A percentile compares a stretch with the other conserved stretches of the same genome.
These are phyloP conservation scores for Diplocarpon mali DNA, from an alignment of 2,329 filamentous ascomycete species.

Conservation along the genomic window DNA sequence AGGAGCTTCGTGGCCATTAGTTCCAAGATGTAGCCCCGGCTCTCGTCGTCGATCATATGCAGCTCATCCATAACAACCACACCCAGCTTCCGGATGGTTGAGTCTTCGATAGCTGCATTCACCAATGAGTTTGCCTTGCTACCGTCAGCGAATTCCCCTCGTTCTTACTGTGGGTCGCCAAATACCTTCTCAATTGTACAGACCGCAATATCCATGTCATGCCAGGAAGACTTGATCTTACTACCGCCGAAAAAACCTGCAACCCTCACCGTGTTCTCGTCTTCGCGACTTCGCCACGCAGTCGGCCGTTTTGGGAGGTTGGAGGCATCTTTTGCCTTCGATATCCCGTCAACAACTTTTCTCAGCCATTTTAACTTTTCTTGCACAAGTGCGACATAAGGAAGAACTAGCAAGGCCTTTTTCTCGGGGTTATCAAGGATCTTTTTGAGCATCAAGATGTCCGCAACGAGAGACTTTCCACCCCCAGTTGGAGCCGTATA, in stretches of 20 bases:
- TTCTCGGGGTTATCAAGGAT: conserved; percentile 50
- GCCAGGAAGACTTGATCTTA: conserved; percentile 54
- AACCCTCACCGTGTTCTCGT: conserved; percentile 50
- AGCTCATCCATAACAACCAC: conserved; percentile 65
- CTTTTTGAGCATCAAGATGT: conserved; percentile 61
- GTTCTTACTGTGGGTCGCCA: background rate
- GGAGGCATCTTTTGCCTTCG: conserved; percentile 18
- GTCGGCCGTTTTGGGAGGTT: conserved; percentile 21
- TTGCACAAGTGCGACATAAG: conserved; percentile 70
- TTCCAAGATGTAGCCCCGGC: conserved; percentile 67
- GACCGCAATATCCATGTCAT: conserved; percentile 65
- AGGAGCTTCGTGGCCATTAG: conserved; percentile 9
- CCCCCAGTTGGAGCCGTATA: conserved; percentile 72
- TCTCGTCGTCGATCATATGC: conserved; percentile 73
- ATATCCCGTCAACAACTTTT: conserved; percentile 50
- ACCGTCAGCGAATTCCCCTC: conserved; percentile 1
- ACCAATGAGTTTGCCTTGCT: conserved; percentile 60
- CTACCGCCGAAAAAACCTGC: conserved; percentile 67
- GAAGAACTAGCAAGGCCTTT: conserved; percentile 63
- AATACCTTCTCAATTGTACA: conserved; percentile 68
- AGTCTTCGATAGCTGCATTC: conserved; percentile 63
- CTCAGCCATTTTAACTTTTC: conserved; percentile 69
- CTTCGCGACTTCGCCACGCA: conserved; percentile 42
- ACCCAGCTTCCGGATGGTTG: conserved; percentile 48
- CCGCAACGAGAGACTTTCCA: conserved; percentile 65